Evolutionary conservation across 148 eudicot species (phyloP).

Genomic region (Polygonum maritimum): DNA sequence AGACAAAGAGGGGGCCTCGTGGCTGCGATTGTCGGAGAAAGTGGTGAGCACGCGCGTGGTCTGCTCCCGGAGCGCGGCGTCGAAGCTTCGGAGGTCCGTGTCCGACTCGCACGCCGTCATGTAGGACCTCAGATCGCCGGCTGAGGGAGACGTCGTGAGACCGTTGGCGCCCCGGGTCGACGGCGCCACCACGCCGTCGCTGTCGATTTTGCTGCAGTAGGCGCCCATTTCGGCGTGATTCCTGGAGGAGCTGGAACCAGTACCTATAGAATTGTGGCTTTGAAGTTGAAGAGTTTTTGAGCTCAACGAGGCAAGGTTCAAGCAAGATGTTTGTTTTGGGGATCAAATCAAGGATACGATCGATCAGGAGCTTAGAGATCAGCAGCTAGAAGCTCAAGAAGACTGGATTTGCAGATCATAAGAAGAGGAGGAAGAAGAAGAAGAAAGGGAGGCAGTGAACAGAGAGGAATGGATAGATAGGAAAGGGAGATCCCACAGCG

Average conservation of each 20-base stretch:
- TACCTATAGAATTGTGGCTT: background rate
- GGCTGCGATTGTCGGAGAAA: conserved; percentile 24
- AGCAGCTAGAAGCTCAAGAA: background rate
- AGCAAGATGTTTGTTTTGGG: background rate
- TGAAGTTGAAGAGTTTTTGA: background rate
- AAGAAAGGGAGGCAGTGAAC: background rate
- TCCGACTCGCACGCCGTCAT: conserved; percentile 49
- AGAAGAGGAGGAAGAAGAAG: background rate
- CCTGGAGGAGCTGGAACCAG: background rate
- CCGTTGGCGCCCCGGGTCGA: background rate
- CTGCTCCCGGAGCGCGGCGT: conserved; percentile 44
- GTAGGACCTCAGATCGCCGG: conserved; percentile 46
- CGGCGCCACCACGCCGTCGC: background rate
- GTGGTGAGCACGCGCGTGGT: conserved; percentile 44
- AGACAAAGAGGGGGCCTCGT: conserved; percentile 42
- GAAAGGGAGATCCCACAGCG: background rate
- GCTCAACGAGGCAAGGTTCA: background rate
- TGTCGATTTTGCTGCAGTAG: conserved; percentile 2
- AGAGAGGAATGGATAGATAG: background rate
- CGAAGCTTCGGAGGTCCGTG: conserved; percentile 58
- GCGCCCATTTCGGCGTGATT: conserved; percentile 1
- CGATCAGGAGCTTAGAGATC: background rate
- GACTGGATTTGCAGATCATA: background rate
- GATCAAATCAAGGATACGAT: background rate
- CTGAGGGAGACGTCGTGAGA: background rate